phyloP scores from a whole-genome alignment of 75 land plant genomes.

The Pinus taeda region DNA sequence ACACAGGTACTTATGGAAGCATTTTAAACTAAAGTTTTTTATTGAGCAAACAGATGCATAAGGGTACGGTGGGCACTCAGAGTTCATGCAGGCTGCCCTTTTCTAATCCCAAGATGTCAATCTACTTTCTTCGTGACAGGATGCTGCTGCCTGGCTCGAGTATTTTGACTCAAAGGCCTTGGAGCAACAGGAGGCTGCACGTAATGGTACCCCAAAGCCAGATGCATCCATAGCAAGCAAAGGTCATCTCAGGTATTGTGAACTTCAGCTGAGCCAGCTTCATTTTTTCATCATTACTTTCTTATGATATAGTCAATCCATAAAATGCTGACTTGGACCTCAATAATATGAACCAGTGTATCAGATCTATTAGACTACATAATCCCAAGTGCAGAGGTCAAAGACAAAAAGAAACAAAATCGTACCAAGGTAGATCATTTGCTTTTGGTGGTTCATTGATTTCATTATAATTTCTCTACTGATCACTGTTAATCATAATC shows the following conservation, averaged over 20 bases:
- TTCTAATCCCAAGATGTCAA: background rate
- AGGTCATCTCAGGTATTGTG: constrained; percentile 88
- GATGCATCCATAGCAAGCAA: constrained; percentile 95
- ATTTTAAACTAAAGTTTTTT: background rate
- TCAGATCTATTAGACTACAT: constrained; percentile 86
- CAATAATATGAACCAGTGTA: constrained; percentile 36
- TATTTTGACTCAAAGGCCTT: constrained; percentile 89
- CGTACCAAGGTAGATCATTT: constrained; percentile 51
- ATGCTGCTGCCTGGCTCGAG: constrained; percentile 96
- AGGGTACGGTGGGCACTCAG: background rate
- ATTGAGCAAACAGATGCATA: background rate
- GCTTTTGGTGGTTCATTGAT: background rate
- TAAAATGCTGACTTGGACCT: background rate
- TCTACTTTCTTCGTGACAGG: constrained; percentile 36
- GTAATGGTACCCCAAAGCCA: constrained; percentile 94
- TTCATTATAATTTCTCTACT: background rate
- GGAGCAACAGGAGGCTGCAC: constrained; percentile 98
- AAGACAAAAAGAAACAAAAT: constrained; percentile 56
- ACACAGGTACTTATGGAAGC: constrained; percentile 71
- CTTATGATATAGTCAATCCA: background rate
- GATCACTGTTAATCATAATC: background rate
- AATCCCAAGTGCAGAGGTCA: constrained; percentile 63
- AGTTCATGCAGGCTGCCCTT: background rate
- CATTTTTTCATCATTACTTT: background rate
- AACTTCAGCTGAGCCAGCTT: background rate